Base-by-base conservation (phyloP, 106 monocot species). In the Dioscorea alata region DNA sequence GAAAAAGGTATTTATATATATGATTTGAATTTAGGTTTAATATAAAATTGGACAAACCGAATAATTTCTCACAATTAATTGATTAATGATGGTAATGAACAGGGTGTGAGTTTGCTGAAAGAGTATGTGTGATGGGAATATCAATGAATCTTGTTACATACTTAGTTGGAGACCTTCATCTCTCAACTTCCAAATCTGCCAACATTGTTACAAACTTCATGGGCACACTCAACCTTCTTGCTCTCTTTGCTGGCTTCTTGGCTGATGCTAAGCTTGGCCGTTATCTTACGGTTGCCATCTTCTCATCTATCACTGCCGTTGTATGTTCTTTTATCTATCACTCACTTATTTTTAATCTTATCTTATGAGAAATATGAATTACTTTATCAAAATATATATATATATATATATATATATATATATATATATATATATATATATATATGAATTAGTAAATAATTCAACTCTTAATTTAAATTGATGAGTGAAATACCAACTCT, bases 241-340 rank as follows among this genome's bases (percentile, higher is more conserved):
- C 90, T 0, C 78, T 94, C 14, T 20, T 87, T 4, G 84, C 72
- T 4, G 94, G 85, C 25, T 94, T 94, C 56, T 65, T 87, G 8
- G 94, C 90, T 12, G 94, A 94, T 24, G 90, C 94, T 4, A 90
- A 83, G 75, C 82, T 94, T 52, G 94, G 94, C 57, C 84, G 94
- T 1, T 94, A 80, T 66, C 51, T 84, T 20, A 84, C 90, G 23
- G 78, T 86, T 48, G 86, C 74, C 57, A 70, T 87, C 78, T 78
- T 75, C 57, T 71, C 84, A 58, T 25, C 74, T 34, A 49, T 94
- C 4, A 61, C 94, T 1, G 84, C 90, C 61, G 52, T 70, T 20
- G 81, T 84, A 75, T 42, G 66, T 42, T 5, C 1, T 42, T 10
- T 8, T 3, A 8, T 5, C 0, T 42, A 3, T 42, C 42, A 28